A percentile compares a stretch with the other conserved stretches of the same genome.
These are phyloP conservation scores for Blakeslea trispora DNA, from an alignment of 371 early-diverging fungal species.

Conservation along the genomic window DNA sequence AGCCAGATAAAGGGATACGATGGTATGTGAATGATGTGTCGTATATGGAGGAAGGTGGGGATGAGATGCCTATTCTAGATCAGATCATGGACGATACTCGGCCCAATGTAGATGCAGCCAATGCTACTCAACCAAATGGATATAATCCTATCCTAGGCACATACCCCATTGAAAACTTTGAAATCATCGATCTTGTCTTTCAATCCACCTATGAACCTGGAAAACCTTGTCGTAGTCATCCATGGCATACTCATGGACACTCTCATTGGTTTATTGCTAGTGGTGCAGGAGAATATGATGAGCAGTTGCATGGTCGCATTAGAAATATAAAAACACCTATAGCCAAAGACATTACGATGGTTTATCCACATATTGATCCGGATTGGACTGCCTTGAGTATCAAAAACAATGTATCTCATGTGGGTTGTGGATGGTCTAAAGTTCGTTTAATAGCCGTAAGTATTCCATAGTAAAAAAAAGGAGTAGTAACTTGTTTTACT, in stretches of 20 bases:
- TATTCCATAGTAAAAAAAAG: not conserved
- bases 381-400: conserved; percentile 1
- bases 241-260: conserved; percentile 49
- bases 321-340: conserved; percentile 25
- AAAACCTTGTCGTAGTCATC: conserved; percentile 35
- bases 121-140: conserved; percentile 6
- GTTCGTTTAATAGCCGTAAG: conserved; percentile 39
- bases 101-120: not conserved
- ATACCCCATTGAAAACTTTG: conserved; percentile 33
- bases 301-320: conserved; percentile 17
- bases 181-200: conserved; percentile 41
- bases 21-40: conserved; percentile 33
- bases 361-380: conserved; percentile 29
- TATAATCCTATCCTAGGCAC: conserved; percentile 34
- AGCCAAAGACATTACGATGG: conserved; percentile 32
- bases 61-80: conserved; percentile 10
- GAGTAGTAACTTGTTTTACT: too few species aligned
- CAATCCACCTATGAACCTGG: conserved; percentile 30
- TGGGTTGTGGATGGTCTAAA: conserved; percentile 46
- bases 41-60: conserved; percentile 11
- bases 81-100: conserved; percentile 1
- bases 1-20: conserved; percentile 10
- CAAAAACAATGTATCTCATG: conserved; percentile 2
- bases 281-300: conserved; percentile 38
- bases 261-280: conserved; percentile 40